A percentile compares a stretch with the other conserved stretches of the same genome.
Conservation (phyloP, 352 stramenopile species). For the Globisporangium acanthophoron region DNA sequence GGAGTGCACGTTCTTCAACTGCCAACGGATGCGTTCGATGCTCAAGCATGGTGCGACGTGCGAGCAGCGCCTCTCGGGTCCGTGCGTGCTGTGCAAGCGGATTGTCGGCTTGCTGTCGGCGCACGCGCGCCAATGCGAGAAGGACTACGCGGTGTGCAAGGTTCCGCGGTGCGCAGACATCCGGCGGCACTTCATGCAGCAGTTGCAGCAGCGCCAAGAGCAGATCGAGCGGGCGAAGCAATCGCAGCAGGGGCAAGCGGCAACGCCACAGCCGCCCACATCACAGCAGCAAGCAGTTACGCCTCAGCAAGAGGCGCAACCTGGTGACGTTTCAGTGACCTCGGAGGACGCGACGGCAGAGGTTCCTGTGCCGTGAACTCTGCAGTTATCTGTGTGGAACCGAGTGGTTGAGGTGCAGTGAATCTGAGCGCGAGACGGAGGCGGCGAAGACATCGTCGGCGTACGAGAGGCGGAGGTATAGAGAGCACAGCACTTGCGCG, state of each 20-base stretch:
- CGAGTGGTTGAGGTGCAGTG: not conserved
- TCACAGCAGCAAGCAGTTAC: constrained; percentile 1
- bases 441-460: not conserved
- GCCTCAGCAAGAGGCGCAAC: not conserved
- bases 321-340: not conserved
- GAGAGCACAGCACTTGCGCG: not conserved
- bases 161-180: constrained; percentile 85
- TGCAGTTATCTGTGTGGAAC: not conserved
- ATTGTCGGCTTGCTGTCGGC: constrained; percentile 81
- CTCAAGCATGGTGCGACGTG: constrained; percentile 86
- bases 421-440: not conserved
- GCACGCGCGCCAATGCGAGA: constrained; percentile 77
- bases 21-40: constrained; percentile 84
- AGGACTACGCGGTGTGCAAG: constrained; percentile 69
- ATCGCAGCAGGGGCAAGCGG: constrained; percentile 1
- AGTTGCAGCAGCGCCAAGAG: constrained; percentile 72
- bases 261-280: not conserved
- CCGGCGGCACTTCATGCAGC: constrained; percentile 74
- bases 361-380: not conserved
- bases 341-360: not conserved
- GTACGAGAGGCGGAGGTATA: not conserved
- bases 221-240: constrained; percentile 31
- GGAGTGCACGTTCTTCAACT: constrained; percentile 84
- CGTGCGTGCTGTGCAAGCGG: constrained; percentile 81
- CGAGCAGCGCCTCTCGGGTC: constrained; percentile 71